Base-by-base conservation (phyloP, 441 rosid species). In the Croton laevigatus region DNA sequence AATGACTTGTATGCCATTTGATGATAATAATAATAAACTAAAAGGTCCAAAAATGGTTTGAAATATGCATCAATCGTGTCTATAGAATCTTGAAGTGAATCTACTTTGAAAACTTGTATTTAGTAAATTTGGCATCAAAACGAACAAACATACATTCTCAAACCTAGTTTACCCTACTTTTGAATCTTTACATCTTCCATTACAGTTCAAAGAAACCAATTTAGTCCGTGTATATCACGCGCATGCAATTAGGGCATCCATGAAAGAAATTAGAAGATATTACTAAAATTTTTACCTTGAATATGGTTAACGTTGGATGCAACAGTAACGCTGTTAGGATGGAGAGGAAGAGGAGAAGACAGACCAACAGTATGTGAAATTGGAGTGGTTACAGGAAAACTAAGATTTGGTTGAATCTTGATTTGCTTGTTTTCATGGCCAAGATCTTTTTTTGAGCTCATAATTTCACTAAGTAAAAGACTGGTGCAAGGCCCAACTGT, bases 401-500 rank as follows among this genome's bases (percentile, higher is more conserved):
- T 75, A 69, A 75, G 80, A 58, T 83, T 82, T 55, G 80, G 81
- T 46, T 83, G 88, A 79, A 82, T 82, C 81, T 80, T 85, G 78
- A 76, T 16, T 38, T 4, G 76, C 71, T 73, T 85, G 64, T 81
- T 81, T 54, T 82, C 82, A 19, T 85, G 84, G 53, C 81, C 76
- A 62, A 59, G 53, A 57, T 78, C 84, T 72, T 77, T 86, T 40
- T 74, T 80, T 69, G 77, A 81, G 75, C 73, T 86, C 84, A 85
- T 70, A 48, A 87, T 89, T 78, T 92, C 98, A 74, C 83, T 82
- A n/a, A 90, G 81, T 66, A 90, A 62, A 46, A 90, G 88, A 46
- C 87, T 89, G 14, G 91, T 85, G 75, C 94, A 86, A 60, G 93
- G 91, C 8, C 86, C 97, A 8, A 80, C 75, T n/a, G 78, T 37